These are phyloP conservation scores for Dendrocalamus latiflorus DNA, from an alignment of 202 grass and related monocot genomes.

Conservation along the genomic window DNA sequence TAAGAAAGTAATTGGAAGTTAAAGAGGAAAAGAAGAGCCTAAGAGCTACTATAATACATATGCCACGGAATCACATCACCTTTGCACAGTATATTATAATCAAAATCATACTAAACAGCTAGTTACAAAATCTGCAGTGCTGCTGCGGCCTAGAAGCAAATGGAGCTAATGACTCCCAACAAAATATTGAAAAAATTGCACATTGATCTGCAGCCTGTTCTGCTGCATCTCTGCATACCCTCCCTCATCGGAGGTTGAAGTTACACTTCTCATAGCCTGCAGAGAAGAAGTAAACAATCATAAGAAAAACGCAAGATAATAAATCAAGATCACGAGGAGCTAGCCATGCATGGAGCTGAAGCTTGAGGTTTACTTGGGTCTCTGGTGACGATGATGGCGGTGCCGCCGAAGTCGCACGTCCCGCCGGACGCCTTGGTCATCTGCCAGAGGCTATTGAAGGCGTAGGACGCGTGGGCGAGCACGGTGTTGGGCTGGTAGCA, in stretches of 20 bases:
- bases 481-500: slow-evolving; percentile 74
- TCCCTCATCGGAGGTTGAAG: not conserved
- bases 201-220: not conserved
- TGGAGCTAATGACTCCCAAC: not conserved
- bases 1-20: slow-evolving; percentile 3
- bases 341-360: not conserved
- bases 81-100: slow-evolving; percentile 30
- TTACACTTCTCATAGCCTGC: not conserved
- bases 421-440: slow-evolving; percentile 48
- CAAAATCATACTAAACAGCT: slow-evolving; percentile 5
- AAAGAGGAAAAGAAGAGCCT: not conserved
- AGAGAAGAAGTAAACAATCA: not conserved
- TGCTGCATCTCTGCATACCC: not conserved
- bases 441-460: slow-evolving; percentile 88
- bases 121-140: not conserved
- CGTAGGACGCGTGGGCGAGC: slow-evolving; percentile 70
- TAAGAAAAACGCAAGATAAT: not conserved
- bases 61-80: slow-evolving; percentile 32
- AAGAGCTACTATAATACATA: slow-evolving; percentile 18
- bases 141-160: not conserved
- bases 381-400: slow-evolving; percentile 66
- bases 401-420: slow-evolving; percentile 86
- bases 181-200: not conserved
- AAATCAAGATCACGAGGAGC: not conserved
- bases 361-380: slow-evolving; percentile 43